Evolutionary conservation across 495 filamentous ascomycete genomes (phyloP), one percentile per base, ranked within the genome.

Genomic region (Viridothelium virens): DNA sequence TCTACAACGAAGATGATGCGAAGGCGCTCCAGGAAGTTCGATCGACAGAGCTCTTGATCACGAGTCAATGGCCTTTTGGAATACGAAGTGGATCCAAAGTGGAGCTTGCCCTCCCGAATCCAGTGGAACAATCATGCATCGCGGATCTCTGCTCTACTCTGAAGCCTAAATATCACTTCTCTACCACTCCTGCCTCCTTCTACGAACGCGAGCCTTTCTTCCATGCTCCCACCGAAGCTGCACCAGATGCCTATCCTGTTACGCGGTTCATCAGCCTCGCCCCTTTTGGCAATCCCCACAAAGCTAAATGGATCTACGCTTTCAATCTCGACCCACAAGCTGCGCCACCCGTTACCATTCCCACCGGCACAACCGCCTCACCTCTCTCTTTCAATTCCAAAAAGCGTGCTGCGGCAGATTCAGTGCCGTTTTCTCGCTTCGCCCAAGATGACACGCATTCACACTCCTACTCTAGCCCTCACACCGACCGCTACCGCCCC

Each of bases 131-230:
- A 63, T 81, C 78, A 78, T 92, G 80, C 70, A 69, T 87, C 36
- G 83, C 91, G 5, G 90, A 94, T 61, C 81, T 98, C 31, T 91
- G 87, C 74, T 79, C 82, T 9, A 79, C 85, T 1, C 72, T 96
- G 9, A 91, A 90, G 69, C 94, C 94, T 11, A 83, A 89, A 31
- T 98, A 98, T 72, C 92, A 97, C 76, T 88, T 98, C 74, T 85
- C 89, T 14, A 76, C 83, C 12, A 88, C 91, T 0, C 80, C 83
- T 7, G 73, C 79, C 9, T 81, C 86, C 70, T 93, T 89, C 78
- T 97, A 85, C 70, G 93, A 97, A 77, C 86, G 94, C 25, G 94
- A 96, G 74, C 92, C 94, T 0, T 97, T 96, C 82, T 89, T 91
- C 75, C 88, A 95, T 71, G 74, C 80, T 65, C 81, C 85, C 4